Evolutionary conservation across 345 rosid genomes (phyloP), one percentile per base, ranked within the genome.

Genomic region (Triadica sebifera): DNA sequence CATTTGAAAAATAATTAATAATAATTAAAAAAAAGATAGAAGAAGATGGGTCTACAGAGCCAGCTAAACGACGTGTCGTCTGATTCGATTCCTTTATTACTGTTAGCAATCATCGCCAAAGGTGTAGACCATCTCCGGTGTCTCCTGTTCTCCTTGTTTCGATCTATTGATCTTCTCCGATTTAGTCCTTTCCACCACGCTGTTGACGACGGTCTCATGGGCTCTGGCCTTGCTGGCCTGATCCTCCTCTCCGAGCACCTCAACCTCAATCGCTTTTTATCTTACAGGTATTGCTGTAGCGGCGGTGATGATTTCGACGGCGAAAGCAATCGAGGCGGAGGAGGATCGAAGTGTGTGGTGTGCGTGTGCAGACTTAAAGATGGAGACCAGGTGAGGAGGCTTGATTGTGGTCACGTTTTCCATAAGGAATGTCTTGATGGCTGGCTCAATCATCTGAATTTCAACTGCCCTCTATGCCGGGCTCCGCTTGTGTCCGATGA

Each of bases 371-470:
- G 64, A 66, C 66, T 91, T 0, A 68, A 85, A 65, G 93, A 93
- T 22, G 98, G 98, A 39, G 95, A 93, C 24, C 82, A 69, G 66
- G 95, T 93, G 49, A 85, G 97, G 84, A 83, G 73, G 84, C 97
- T 93, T 3, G 88, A 87, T 38, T 93, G 98, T 84, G 78, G 91
- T 70, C 98, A 93, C 83, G 93, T 93, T 51, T 93, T 88, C 66
- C 98, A 93, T 49, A 93, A 85, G 77, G 78, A 77, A 41, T 93
- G 98, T 81, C 84, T 93, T 13, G 97, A 93, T 53, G 91, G 92
- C 0, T 93, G 98, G 95, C 93, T 93, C 10, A 81, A 86, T 64
- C 90, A 86, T 50, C 88, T 83, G 51, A 87, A 88, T 49, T 91
- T 91, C 73, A 86, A 74, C 7, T 93, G 97, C 78, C 98, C 97